These are phyloP conservation scores for Glycyrrhiza uralensis DNA, from an alignment of 306 rosid species.

Conservation along the genomic window DNA sequence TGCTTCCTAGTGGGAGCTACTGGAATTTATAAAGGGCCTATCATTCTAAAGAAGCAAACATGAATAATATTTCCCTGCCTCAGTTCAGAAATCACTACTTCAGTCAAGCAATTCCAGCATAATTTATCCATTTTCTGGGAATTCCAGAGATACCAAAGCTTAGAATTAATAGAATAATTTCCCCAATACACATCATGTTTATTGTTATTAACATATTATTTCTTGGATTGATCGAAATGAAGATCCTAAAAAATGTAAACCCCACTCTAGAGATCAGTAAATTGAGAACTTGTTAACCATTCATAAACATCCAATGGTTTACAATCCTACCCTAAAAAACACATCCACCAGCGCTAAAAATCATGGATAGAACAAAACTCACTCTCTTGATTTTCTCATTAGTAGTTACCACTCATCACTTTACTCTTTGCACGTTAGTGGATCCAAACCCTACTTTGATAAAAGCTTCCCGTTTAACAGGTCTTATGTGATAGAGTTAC, in stretches of 20 bases:
- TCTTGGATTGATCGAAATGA: neutral
- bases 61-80: neutral
- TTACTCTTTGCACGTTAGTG: neutral
- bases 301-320: neutral
- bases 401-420: neutral
- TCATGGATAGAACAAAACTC: neutral
- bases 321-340: neutral
- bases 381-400: neutral
- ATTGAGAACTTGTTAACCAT: neutral
- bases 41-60: neutral
- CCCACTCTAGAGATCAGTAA: neutral
- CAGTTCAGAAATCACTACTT: neutral
- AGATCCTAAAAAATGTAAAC: neutral
- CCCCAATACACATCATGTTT: neutral
- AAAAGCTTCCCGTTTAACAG: conserved; percentile 7
- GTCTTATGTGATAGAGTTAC: neutral
- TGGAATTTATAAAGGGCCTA: neutral
- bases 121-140: neutral
- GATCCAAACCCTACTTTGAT: conserved; percentile 1
- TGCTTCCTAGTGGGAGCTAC: conserved; percentile 15
- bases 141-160: neutral
- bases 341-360: neutral
- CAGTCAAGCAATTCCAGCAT: neutral
- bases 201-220: neutral
- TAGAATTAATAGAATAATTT: neutral